Base-by-base conservation (phyloP, 2,329 filamentous ascomycete species). In the Esteya vermicola region DNA sequence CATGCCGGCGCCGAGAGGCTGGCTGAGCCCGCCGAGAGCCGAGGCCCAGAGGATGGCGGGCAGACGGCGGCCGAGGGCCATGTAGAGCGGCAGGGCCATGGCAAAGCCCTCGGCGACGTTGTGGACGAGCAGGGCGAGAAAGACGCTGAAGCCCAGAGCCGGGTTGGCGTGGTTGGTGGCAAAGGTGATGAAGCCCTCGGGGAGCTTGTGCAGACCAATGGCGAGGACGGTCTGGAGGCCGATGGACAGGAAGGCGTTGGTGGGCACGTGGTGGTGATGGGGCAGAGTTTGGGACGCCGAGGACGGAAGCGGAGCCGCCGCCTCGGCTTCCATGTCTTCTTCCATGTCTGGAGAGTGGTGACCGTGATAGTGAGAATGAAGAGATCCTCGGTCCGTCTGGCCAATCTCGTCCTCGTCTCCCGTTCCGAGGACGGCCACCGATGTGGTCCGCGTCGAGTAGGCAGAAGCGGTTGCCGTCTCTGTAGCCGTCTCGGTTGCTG, bases 51-150 rank as follows among this genome's bases (percentile, higher is more conserved):
- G 60, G 63, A 96, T 91, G 16, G 91, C 89, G 51, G 78, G 81
- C 54, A 75, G 64, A 34, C 86, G 80, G 43, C 78, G 89, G 45
- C 80, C 73, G 25, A 95, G 73, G 1, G 91, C 91, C 52, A 98
- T 82, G 59, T 93, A 98, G 0, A 98, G 68, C 0, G 91, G 91
- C 1, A 98, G 64, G 0, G 86, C 85, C 71, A 98, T 81, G 45
- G 88, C 85, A 55, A 96, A 96, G 2, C 91, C 91, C 62, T 98
- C 91, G 22, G 85, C 88, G 52, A 98, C 93, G 62, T 96, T 98
- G 68, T 98, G 91, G 43, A 98, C 89, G 55, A 94, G 94, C 8
- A 98, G 72, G 1, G 91, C 89, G 58, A 96, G 74, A 62, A 98
- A 98, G 40, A 98, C 85, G 39, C 84, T 82, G 58, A 94, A 77